Evolutionary conservation across 345 rosid species (phyloP).

Genomic region (Corchorus olitorius): DNA sequence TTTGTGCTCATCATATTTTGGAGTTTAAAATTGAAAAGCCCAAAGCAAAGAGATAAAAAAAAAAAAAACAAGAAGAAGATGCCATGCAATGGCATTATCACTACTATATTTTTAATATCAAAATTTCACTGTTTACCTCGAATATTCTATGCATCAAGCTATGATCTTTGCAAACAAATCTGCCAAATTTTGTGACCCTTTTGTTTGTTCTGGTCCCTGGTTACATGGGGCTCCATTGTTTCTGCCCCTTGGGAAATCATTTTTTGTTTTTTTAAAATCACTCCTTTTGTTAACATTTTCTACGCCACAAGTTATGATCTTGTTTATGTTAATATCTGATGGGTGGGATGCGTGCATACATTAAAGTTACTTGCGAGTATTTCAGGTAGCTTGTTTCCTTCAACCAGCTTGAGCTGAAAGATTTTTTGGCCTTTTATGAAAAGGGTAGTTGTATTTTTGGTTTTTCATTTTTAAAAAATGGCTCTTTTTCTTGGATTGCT

Average conservation of each 20-base stretch:
- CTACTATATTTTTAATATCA: neutral
- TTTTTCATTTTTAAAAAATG: neutral
- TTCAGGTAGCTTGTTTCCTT: neutral
- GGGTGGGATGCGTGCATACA: conserved; percentile 1
- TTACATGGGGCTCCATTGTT: neutral
- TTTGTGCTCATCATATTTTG: neutral
- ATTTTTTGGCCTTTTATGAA: neutral
- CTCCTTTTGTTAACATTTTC: neutral
- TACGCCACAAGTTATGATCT: neutral
- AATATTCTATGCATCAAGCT: neutral
- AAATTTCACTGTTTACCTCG: neutral
- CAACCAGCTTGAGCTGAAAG: neutral
- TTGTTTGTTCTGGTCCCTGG: neutral
- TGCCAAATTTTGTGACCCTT: neutral
- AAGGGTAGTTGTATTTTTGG: neutral
- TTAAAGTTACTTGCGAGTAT: neutral
- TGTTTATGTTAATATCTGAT: neutral
- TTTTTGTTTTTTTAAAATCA: too few relatives aligned
- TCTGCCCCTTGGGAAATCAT: neutral
- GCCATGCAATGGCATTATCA: neutral
- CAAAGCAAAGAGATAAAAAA: neutral
- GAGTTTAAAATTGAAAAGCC: neutral
- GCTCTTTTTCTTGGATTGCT: neutral
- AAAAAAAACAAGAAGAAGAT: neutral
- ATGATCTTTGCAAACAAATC: neutral